Conservation (phyloP, 768 basidiomycete species). For the Paxillus ammoniavirescens region DNA sequence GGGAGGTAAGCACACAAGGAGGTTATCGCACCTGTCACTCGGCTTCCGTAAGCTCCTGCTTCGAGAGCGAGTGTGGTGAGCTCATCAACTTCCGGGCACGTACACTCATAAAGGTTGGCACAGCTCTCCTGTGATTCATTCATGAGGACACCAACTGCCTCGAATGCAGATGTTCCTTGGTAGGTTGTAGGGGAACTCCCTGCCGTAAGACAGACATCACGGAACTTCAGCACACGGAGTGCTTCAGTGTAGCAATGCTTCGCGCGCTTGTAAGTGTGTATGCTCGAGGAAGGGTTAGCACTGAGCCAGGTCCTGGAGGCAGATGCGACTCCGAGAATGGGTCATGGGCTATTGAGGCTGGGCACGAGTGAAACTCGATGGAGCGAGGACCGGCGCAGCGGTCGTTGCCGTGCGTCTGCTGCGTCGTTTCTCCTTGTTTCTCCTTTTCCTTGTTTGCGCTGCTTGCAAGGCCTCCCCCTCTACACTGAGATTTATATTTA, state of each 20-base stretch:
- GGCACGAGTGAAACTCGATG: too few species aligned
- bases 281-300: too few species aligned
- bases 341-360: too few species aligned
- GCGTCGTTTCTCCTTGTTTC: too few species aligned
- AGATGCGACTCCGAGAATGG: too few species aligned
- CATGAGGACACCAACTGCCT: constrained; percentile 68
- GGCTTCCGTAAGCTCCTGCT: constrained; percentile 77
- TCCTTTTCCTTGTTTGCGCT: too few species aligned
- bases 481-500: too few species aligned
- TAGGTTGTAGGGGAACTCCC: constrained; percentile 22
- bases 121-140: constrained; percentile 77
- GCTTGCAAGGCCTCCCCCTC: too few species aligned
- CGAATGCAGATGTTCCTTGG: constrained; percentile 32
- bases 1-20: background rate
- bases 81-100: constrained; percentile 74
- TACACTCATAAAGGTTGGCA: constrained; percentile 68
- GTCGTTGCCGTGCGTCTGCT: too few species aligned
- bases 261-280: constrained; percentile 65
- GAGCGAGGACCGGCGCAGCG: too few species aligned
- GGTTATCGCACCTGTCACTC: too few species aligned
- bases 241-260: constrained; percentile 83
- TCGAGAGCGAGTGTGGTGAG: constrained; percentile 61
- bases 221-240: constrained; percentile 76
- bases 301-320: too few species aligned
- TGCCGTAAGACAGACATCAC: constrained; percentile 56